phyloP scores from a whole-genome alignment of 148 eudicot genomes.

The Tetragonia tetragonoides region DNA sequence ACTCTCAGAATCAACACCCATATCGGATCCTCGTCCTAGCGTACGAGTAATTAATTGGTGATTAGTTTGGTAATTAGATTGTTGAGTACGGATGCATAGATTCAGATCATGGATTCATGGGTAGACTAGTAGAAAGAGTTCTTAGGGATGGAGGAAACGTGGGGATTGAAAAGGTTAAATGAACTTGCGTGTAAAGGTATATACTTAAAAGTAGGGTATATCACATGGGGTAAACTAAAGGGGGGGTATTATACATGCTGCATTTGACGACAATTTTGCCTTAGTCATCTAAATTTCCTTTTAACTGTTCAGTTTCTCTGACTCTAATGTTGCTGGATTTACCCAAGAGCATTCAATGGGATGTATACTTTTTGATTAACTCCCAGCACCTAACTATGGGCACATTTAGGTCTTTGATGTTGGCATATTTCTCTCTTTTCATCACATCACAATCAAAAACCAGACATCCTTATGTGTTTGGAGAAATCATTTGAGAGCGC shows the following conservation, averaged over 20 bases:
- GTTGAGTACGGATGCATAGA: slow-evolving; percentile 13
- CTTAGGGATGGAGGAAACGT: slow-evolving; percentile 32
- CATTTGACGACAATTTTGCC: slow-evolving; percentile 18
- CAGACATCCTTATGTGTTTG: not conserved
- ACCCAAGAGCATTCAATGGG: not conserved
- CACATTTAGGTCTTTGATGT: slow-evolving; percentile 23
- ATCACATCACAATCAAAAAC: slow-evolving; percentile 11
- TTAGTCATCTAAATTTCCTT: not conserved
- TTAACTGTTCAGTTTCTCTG: not conserved
- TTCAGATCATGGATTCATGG: not conserved
- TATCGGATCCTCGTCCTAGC: not conserved
- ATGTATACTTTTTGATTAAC: slow-evolving; percentile 11
- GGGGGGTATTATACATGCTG: not conserved
- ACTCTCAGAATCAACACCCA: not conserved
- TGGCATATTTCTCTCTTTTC: not conserved
- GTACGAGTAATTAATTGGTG: not conserved
- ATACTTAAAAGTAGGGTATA: slow-evolving; percentile 23
- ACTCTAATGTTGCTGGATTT: not conserved
- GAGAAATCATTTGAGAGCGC: slow-evolving; percentile 9
- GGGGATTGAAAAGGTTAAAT: slow-evolving; percentile 20
- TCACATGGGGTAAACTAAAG: slow-evolving; percentile 19
- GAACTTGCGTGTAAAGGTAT: slow-evolving; percentile 25
- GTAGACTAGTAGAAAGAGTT: slow-evolving; percentile 4
- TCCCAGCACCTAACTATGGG: slow-evolving; percentile 28
- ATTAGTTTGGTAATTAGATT: not conserved